Evolutionary conservation across 2,329 filamentous ascomycete species (phyloP).

Genomic region (Fusarium tjaetaba): DNA sequence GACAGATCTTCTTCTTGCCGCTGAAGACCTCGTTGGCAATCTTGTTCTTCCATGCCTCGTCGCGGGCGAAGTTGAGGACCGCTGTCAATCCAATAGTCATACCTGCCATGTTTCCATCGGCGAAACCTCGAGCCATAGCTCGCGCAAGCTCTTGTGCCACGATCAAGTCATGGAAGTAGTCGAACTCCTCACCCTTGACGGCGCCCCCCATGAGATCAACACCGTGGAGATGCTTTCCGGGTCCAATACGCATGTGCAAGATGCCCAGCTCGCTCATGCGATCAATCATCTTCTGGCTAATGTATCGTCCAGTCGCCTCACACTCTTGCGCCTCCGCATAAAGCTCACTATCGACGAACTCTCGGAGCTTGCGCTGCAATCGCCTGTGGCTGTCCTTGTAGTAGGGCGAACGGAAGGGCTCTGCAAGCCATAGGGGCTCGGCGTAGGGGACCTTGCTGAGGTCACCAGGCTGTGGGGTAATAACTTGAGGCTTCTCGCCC

Average conservation of each 20-base stretch:
- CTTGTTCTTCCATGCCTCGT: slow-evolving; percentile 71
- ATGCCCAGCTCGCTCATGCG: slow-evolving; percentile 79
- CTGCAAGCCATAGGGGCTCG: slow-evolving; percentile 84
- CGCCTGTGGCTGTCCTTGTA: slow-evolving; percentile 78
- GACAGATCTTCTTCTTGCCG: slow-evolving; percentile 87
- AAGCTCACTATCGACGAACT: slow-evolving; percentile 78
- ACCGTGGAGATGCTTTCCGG: slow-evolving; percentile 82
- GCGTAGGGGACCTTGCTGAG: slow-evolving; percentile 83
- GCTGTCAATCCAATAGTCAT: slow-evolving; percentile 86
- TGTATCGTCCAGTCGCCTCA: slow-evolving; percentile 77
- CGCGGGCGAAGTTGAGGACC: slow-evolving; percentile 79
- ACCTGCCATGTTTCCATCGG: slow-evolving; percentile 87
- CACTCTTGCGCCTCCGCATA: slow-evolving; percentile 79
- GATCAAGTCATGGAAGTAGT: slow-evolving; percentile 88
- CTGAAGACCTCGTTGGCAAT: slow-evolving; percentile 78
- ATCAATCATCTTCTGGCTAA: slow-evolving; percentile 78
- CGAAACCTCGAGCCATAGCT: slow-evolving; percentile 79
- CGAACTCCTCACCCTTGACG: slow-evolving; percentile 81
- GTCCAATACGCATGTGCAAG: slow-evolving; percentile 84
- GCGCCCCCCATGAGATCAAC: slow-evolving; percentile 74
- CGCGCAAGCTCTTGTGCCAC: slow-evolving; percentile 77
- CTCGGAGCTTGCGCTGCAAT: slow-evolving; percentile 74
- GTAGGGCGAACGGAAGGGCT: slow-evolving; percentile 81
- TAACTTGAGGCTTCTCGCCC: slow-evolving; percentile 79
- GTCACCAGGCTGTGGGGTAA: slow-evolving; percentile 75